Evolutionary conservation across 2,329 filamentous ascomycete genomes (phyloP), one percentile per base, ranked within the genome.

Genomic region (Botrytis pseudocinerea): DNA sequence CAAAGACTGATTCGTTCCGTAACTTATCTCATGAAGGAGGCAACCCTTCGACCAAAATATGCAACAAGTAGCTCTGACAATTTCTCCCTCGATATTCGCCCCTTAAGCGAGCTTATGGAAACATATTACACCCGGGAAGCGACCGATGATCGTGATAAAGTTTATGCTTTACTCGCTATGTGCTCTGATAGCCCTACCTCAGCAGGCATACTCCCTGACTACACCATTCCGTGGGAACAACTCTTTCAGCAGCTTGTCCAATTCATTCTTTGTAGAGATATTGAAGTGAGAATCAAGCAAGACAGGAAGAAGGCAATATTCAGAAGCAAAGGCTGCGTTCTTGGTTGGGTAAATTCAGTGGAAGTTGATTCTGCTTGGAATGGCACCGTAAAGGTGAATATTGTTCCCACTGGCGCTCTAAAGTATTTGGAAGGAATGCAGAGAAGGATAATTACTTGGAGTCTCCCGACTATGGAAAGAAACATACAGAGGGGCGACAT

Each of bases 91-190:
- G 20, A 48, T 42, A 65, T 65, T 20, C 32, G 63, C 18, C 63
- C n/a, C 0, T 42, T 65, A 8, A 12, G 42, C 9, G 63, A 48
- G 38, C 42, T 65, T 2, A 65, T 65, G 4, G 63, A 35, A 1
- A 48, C 22, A 6, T 65, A 46, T 42, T 10, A 48, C 25, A 25
- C 20, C 10, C 63, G 44, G 2, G 20, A 48, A 12, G 18, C 63
- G 2, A 22, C 42, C 5, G 40, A 46, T 22, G 42, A 8, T 3
- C n/a, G 16, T 25, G 63, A 65, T 9, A 65, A 28, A 18, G 63
- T 48, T 5, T 65, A 48, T 48, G 42, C 63, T 20, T 35, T 65
- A 32, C 63, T 65, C 63, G 42, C 40, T 9, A 65, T 65, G 63
- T 32, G 63, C 42, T 48, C 63, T 22, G 42, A 65, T 65, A 35